Conservation (phyloP, 2,329 filamentous ascomycete genomes). For the Aspergillus ochraceus region DNA sequence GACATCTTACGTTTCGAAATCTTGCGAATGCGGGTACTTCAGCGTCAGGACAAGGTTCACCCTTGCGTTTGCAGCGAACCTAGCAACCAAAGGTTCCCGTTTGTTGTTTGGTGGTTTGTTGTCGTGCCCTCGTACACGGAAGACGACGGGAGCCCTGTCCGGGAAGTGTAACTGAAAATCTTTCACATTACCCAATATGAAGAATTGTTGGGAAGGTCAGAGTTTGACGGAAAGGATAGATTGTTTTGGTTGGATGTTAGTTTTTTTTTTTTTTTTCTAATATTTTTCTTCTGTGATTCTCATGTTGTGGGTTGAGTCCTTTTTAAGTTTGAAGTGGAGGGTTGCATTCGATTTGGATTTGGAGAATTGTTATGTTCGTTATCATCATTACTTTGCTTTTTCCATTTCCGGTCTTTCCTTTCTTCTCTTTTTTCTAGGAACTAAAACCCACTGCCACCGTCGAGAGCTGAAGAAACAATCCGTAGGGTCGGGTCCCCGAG, state of each 20-base stretch:
- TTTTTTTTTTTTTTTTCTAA: no score
- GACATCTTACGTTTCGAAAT: not conserved
- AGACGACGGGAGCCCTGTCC: not conserved
- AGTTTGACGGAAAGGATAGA: not conserved
- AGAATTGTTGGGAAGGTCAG: not conserved
- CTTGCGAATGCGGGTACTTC: not conserved
- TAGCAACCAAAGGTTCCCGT: no score
- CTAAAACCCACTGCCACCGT: not conserved
- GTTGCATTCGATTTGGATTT: not conserved
- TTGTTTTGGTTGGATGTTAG: no score
- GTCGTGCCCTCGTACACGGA: not conserved
- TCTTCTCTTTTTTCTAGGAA: not conserved
- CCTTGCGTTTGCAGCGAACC: not conserved
- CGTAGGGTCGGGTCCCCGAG: no score
- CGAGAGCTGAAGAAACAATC: not conserved
- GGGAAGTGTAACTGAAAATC: not conserved
- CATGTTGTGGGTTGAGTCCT: not conserved
- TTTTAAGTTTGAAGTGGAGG: not conserved
- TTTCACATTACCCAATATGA: not conserved
- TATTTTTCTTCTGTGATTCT: no score
- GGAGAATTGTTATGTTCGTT: not conserved
- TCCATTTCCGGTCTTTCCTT: not conserved
- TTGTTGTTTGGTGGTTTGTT: not conserved
- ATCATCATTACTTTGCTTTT: not conserved
- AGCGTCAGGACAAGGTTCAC: not conserved